Base-by-base conservation (phyloP, 129 eudicot species). In the Centella asiatica region DNA sequence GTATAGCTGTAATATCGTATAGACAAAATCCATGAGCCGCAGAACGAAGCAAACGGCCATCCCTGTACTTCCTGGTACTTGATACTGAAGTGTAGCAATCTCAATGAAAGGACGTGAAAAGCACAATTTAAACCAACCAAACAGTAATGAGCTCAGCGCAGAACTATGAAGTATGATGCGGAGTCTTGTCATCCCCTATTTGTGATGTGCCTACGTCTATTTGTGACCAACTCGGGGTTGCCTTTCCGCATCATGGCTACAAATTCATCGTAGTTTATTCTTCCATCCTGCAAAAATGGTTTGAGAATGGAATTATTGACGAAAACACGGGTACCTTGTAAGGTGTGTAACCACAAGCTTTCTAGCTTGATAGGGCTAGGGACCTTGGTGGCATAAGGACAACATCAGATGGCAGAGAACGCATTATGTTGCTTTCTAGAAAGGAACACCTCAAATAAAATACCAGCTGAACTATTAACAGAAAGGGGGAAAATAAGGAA, bases 181-280 rank as follows among this genome's bases (percentile, higher is more conserved):
- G 46, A 42, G 29, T 63, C 52, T 17, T 11, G 47, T 32, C 18
- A 14, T 19, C 45, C 45, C 71, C 68, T 69, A 86, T 81, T 82
- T 85, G 62, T 89, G 77, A n/a, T n/a, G n/a, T n/a, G n/a, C n/a
- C n/a, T n/a, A 39, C 87, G 93, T 71, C 95, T 90, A 69, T 69
- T 67, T 19, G 68, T 11, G 23, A 57, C 81, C 68, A 86, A 40
- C 50, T 90, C 95, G 11, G 94, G 95, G 58, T 71, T 69, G 28
- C 95, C 95, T 79, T 86, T 90, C 69, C 78, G 84, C 97, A 90
- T 90, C 97, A 90, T 90, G 57, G 86, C 94, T 34, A 75, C 95
- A 73, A 90, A 90, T 76, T 90, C 97, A 5, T 90, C 95, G 53
- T 90, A 90, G 63, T 86, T 83, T 60, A 90, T 90, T 73, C 81